Base-by-base conservation (phyloP, 1,284 basidiomycete genomes). In the Caloboletus firmus region DNA sequence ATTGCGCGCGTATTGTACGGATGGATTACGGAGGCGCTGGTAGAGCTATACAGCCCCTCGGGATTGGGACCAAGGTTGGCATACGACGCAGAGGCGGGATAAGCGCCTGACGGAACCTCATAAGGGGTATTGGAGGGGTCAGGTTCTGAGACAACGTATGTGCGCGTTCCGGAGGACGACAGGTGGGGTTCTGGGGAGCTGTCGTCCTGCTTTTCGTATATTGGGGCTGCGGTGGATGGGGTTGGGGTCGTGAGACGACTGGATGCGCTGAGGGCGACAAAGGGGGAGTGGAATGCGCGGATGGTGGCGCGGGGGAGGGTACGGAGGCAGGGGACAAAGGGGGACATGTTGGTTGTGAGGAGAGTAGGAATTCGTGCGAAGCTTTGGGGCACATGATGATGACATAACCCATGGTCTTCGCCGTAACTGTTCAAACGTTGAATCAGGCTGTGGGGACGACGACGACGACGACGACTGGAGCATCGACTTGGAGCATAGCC, bases 101-200 rank as follows among this genome's bases (percentile, higher is more conserved):
- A 88, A 12, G 85, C 85, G 57, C 86, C 85, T 11, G 80, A 79
- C 4, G 86, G 86, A 34, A 88, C 84, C 58, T 78, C 72, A 62
- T 86, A 86, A 24, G 79, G 79, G 42, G 74, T 78, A 54, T 81
- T 65, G 49, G 79, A 72, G 36, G 79, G 76, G 66, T 85, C 83
- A 31, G 85, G 85, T 59, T 84, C 76, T 40, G 83, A 85, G 59
- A 86, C 85, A 59, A 87, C 82, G 63, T 87, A 84, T 52, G 79
- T 83, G 57, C 78, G 80, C 31, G 76, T 71, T 42, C 80, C 79
- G 26, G 72, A 64, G 35, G 70, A 66, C 17, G 76, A 71, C n/a
- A 69, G 20, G 49, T 74, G 64, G 1, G 80, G 78, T 58, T 85
- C 82, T 28, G 77, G 65, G 30, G 75, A 74, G 62, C 70, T 67